These are phyloP conservation scores for Prunella vulgaris DNA, from an alignment of 257 asterid species.

Conservation along the genomic window DNA sequence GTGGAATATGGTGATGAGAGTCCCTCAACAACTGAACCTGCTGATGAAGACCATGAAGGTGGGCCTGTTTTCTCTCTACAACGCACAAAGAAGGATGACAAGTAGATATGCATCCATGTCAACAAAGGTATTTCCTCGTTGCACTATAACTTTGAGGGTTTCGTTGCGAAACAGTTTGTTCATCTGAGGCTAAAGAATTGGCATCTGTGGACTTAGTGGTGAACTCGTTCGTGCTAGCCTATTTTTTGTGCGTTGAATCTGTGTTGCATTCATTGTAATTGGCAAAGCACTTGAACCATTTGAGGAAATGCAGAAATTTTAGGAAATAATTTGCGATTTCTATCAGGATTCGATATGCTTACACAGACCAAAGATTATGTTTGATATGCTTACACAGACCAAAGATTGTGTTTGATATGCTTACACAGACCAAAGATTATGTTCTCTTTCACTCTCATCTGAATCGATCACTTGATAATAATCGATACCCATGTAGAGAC, in stretches of 20 bases:
- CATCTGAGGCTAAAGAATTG: conserved; percentile 13
- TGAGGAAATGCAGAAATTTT: neutral
- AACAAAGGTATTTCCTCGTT: neutral
- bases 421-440: too few species aligned
- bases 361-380: too few species aligned
- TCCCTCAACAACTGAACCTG: conserved; percentile 4
- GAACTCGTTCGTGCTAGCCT: conserved; percentile 12
- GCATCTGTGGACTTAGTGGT: conserved; percentile 19
- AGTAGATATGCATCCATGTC: neutral
- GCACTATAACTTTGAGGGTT: conserved; percentile 1
- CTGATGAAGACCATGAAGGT: conserved; percentile 5
- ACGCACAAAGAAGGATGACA: conserved; percentile 28
- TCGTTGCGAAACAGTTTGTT: neutral
- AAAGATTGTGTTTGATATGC: too few species aligned
- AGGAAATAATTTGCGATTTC: conserved; percentile 2
- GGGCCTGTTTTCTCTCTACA: conserved; percentile 41
- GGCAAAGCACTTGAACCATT: neutral
- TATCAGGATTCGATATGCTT: neutral
- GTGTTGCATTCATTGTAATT: neutral
- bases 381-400: too few species aligned
- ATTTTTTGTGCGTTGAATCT: conserved; percentile 21
- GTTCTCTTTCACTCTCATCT: neutral
- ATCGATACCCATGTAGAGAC: neutral
- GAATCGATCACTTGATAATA: neutral
- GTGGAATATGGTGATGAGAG: conserved; percentile 18